These are phyloP conservation scores for Vinca minor DNA, from an alignment of 257 asterid species.

Conservation along the genomic window DNA sequence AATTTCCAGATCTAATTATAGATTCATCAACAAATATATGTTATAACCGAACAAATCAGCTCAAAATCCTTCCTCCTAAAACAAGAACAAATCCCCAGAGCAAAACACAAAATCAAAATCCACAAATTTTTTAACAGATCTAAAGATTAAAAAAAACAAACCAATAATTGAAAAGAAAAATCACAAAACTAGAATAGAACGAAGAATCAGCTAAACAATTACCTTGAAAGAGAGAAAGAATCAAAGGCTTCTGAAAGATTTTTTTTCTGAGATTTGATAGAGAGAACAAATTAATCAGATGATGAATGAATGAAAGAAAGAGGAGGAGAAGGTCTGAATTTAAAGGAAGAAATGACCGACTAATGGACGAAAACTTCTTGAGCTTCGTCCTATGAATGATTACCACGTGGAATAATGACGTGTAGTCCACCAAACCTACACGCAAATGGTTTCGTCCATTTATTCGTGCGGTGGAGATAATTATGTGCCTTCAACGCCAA, in stretches of 20 bases:
- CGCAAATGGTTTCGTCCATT: constrained; percentile 11
- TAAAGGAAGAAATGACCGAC: constrained; percentile 25
- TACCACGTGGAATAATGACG: constrained; percentile 26
- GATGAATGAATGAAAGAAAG: neutral
- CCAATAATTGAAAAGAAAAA: neutral
- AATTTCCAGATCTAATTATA: too few species aligned
- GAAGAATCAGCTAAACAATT: too few species aligned
- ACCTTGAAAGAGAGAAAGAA: constrained; percentile 13
- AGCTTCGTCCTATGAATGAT: neutral
- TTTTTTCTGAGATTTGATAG: too few species aligned
- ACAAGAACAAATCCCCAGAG: too few species aligned
- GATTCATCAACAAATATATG: neutral
- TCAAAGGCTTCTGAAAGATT: neutral
- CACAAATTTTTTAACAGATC: neutral
- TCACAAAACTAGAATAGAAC: too few species aligned
- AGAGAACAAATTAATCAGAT: neutral
- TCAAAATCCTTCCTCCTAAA: neutral
- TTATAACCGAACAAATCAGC: neutral
- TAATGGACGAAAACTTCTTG: constrained; percentile 5
- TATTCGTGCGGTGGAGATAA: constrained; percentile 18
- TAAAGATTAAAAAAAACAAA: neutral
- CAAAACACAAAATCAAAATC: neutral
- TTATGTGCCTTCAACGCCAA: neutral
- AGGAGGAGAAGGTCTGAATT: constrained; percentile 4
- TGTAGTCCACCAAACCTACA: constrained; percentile 13